phyloP scores from a whole-genome alignment of 2,329 filamentous ascomycete genomes.

The Aspergillus flavus region DNA sequence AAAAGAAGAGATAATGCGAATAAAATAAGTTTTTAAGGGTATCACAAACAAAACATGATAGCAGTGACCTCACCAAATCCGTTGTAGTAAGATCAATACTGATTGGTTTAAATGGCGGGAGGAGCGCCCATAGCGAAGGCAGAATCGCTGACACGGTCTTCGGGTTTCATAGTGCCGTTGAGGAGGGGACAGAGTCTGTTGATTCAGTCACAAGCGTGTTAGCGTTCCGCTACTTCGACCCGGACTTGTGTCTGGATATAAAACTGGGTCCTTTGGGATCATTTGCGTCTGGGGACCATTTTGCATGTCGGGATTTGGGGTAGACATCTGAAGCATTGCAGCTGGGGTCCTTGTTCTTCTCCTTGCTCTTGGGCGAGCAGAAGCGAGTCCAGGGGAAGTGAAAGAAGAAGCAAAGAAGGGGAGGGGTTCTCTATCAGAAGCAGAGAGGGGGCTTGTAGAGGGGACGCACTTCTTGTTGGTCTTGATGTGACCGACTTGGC shows the following conservation, averaged over 20 bases:
- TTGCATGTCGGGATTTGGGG: neutral
- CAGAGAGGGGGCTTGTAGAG: constrained; percentile 1
- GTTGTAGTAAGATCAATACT: neutral
- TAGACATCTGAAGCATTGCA: neutral
- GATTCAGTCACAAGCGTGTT: constrained; percentile 10
- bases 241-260: neutral
- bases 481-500: constrained; percentile 95
- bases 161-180: constrained; percentile 74
- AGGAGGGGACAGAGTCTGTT: constrained; percentile 78
- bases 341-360: neutral
- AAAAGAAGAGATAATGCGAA: neutral
- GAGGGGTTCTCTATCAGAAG: constrained; percentile 12
- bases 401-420: constrained; percentile 30
- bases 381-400: constrained; percentile 5
- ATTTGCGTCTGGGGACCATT: neutral
- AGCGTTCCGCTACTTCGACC: neutral
- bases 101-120: constrained; percentile 24
- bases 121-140: constrained; percentile 53
- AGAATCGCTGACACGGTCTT: constrained; percentile 49
- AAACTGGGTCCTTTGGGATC: neutral
- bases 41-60: constrained; percentile 16
- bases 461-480: constrained; percentile 90
- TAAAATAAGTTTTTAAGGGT: constrained; percentile 11
- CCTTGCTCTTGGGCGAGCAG: neutral
- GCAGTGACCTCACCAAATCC: neutral